Conservation (phyloP, 2,329 filamentous ascomycete genomes). For the Tricladium varicosporioides region DNA sequence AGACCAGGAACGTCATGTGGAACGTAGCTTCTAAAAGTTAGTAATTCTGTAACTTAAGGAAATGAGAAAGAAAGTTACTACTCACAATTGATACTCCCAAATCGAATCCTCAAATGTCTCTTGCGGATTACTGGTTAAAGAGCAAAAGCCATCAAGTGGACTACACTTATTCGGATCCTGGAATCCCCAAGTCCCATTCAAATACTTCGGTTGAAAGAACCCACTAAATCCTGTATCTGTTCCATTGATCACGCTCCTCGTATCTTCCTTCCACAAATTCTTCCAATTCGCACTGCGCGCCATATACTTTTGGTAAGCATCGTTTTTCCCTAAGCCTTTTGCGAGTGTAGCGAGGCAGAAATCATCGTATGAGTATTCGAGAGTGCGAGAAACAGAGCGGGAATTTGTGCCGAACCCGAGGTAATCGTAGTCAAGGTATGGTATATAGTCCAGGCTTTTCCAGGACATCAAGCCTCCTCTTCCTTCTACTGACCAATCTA, state of each 20-base stretch:
- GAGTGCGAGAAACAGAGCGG: conserved; percentile 66
- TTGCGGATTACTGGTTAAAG: conserved; percentile 21
- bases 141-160: conserved; percentile 17
- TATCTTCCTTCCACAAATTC: conserved; percentile 57
- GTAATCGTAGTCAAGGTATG: conserved; percentile 63
- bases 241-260: conserved; percentile 49
- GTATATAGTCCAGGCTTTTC: conserved; percentile 71
- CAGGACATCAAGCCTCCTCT: conserved; percentile 70
- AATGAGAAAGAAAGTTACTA: neutral
- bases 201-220: conserved; percentile 66
- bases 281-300: conserved; percentile 49
- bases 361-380: conserved; percentile 77
- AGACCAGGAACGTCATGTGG: conserved; percentile 50
- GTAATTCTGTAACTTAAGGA: neutral
- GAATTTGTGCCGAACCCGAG: conserved; percentile 67
- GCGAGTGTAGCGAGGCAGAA: conserved; percentile 65
- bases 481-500: conserved; percentile 68
- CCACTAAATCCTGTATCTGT: conserved; percentile 63
- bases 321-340: conserved; percentile 49
- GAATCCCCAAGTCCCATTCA: conserved; percentile 66
- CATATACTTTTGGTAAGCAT: conserved; percentile 40
- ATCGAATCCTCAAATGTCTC: conserved; percentile 73
- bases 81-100: conserved; percentile 61
- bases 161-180: conserved; percentile 57
- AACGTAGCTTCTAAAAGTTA: conserved; percentile 24